Conservation (phyloP, 805 yeast species). For the Saccharomycopsis babjevae region DNA sequence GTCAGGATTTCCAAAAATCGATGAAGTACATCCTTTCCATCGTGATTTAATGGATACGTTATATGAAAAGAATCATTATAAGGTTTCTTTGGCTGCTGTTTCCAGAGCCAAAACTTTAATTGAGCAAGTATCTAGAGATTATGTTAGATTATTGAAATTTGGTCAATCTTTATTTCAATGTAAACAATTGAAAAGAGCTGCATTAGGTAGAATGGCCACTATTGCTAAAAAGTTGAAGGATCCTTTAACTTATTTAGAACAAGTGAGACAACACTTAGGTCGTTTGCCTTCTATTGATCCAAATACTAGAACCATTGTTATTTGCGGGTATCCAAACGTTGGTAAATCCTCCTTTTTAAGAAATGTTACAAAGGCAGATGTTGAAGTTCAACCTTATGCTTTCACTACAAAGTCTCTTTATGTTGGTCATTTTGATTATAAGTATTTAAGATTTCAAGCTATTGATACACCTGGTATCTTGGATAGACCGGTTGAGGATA, state of each 20-base stretch:
- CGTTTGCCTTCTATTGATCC: conserved; percentile 98
- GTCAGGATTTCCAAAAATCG: conserved; percentile 88
- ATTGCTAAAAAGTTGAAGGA: conserved; percentile 92
- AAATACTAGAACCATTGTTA: conserved; percentile 91
- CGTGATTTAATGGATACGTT: conserved; percentile 96
- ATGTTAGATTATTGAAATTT: conserved; percentile 84
- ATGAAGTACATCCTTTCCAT: conserved; percentile 97
- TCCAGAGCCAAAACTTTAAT: conserved; percentile 88
- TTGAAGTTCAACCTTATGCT: conserved; percentile 98
- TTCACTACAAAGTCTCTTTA: conserved; percentile 96
- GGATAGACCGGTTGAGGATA: conserved; percentile 98
- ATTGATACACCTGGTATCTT: conserved; percentile 98
- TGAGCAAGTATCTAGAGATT: conserved; percentile 95
- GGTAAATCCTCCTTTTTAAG: conserved; percentile 94
- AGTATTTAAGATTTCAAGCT: conserved; percentile 95
- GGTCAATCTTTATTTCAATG: conserved; percentile 98
- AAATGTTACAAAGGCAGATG: conserved; percentile 95
- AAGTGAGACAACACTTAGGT: conserved; percentile 98
- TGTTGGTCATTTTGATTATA: conserved; percentile 98
- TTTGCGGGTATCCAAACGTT: conserved; percentile 98
- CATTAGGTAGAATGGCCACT: conserved; percentile 99
- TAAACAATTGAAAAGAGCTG: conserved; percentile 97
- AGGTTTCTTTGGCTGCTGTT: conserved; percentile 89
- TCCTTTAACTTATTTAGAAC: conserved; percentile 87
- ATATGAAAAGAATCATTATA: conserved; percentile 96